phyloP scores from a whole-genome alignment of 2,329 filamentous ascomycete species.

The Huntiella savannae region DNA sequence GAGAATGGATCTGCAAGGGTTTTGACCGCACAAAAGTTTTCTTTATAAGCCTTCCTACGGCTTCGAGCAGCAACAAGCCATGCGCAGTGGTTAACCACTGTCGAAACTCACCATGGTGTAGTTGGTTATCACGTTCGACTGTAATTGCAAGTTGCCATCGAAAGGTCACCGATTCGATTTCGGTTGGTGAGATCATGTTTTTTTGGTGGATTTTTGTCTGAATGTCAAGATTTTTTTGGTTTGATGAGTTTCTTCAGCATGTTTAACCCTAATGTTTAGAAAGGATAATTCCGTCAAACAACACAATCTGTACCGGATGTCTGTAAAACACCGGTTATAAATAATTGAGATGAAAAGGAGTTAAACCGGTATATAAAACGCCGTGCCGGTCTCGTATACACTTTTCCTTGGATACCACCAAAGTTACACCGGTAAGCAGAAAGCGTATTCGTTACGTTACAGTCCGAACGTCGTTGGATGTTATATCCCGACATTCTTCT shows the following conservation, averaged over 20 bases:
- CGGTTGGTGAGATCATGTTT: conserved; percentile 10
- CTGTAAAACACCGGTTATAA: no score
- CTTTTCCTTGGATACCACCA: neutral
- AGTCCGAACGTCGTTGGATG: neutral
- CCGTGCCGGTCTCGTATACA: neutral
- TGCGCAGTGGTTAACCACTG: conserved; percentile 10
- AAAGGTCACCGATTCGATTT: conserved; percentile 10
- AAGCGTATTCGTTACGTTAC: neutral
- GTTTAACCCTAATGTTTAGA: neutral
- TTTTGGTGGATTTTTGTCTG: neutral
- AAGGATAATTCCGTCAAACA: no score
- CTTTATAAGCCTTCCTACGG: conserved; percentile 2
- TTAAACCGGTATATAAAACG: neutral
- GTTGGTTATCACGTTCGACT: conserved; percentile 11
- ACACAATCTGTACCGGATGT: no score
- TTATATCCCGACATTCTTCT: neutral
- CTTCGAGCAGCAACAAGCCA: neutral
- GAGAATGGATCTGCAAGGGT: no score
- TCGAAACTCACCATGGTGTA: conserved; percentile 11
- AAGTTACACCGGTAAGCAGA: neutral
- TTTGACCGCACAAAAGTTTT: no score
- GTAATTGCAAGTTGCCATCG: conserved; percentile 9
- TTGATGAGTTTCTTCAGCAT: neutral
- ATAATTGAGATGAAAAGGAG: no score
- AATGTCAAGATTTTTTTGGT: neutral